phyloP scores from a whole-genome alignment of 2,329 filamentous ascomycete genomes.

The Calycina herbarum region DNA sequence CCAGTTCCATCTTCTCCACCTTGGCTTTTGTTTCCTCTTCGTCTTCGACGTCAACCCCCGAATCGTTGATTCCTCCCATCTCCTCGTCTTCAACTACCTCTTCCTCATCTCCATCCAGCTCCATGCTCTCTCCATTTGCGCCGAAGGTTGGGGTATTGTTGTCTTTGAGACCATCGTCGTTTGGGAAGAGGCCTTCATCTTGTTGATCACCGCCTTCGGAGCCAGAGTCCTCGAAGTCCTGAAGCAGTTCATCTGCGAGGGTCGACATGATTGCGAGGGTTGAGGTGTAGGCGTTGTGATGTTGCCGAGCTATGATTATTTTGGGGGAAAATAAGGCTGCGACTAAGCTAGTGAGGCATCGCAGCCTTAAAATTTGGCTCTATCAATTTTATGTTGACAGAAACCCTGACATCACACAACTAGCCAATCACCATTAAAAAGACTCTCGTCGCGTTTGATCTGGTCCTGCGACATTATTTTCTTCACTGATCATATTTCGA shows the following conservation, averaged over 20 bases:
- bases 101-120: constrained; percentile 61
- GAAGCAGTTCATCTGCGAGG: constrained; percentile 86
- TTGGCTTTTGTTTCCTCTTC: constrained; percentile 73
- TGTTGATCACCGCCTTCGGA: constrained; percentile 70
- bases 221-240: constrained; percentile 85
- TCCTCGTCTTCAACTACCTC: constrained; percentile 62
- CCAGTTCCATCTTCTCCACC: constrained; percentile 80
- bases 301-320: neutral
- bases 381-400: constrained; percentile 6
- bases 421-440: neutral
- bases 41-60: constrained; percentile 52
- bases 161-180: constrained; percentile 42
- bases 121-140: constrained; percentile 47
- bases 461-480: neutral
- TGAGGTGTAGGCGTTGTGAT: constrained; percentile 12
- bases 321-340: constrained; percentile 6
- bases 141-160: constrained; percentile 34
- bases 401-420: neutral
- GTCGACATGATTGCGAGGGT: constrained; percentile 67
- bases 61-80: constrained; percentile 47
- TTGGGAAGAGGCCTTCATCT: constrained; percentile 46
- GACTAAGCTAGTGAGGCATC: neutral
- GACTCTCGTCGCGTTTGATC: neutral
- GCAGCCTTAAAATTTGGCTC: constrained; percentile 11
- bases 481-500: neutral